phyloP scores from a whole-genome alignment of 257 asterid genomes.

The Scutellaria barbata region DNA sequence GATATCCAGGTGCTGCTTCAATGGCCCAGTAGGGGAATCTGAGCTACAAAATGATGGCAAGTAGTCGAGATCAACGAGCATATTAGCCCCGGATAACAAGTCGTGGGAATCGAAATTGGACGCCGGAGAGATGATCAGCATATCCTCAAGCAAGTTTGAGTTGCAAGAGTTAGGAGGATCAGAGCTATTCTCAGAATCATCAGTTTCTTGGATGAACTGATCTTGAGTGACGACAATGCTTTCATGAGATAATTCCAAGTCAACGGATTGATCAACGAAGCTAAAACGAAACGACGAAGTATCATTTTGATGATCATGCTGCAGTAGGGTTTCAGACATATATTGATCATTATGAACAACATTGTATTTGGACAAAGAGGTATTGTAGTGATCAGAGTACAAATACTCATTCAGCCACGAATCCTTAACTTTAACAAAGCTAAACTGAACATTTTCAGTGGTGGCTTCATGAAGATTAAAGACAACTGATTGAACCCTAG shows the following conservation, averaged over 20 bases:
- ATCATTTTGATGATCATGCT: background rate
- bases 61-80: background rate
- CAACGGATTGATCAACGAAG: background rate
- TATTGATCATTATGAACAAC: background rate
- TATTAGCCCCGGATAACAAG: background rate
- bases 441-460: constrained; percentile 17
- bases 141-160: constrained; percentile 5
- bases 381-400: constrained; percentile 36
- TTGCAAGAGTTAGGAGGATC: too few relatives aligned
- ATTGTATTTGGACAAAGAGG: background rate
- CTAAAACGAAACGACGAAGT: background rate
- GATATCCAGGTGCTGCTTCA: constrained; percentile 1
- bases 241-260: background rate
- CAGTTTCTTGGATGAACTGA: background rate
- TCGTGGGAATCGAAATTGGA: background rate
- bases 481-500: constrained; percentile 21
- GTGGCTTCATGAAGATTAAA: constrained; percentile 21
- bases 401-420: constrained; percentile 48
- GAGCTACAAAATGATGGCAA: background rate
- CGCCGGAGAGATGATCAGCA: background rate
- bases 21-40: background rate
- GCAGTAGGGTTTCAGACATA: background rate
- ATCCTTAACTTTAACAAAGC: background rate
- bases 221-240: constrained; percentile 3
- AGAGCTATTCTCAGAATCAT: constrained; percentile 29